Percentiles rank a stretch among this genome's conserved stretches.
Conservation (phyloP, 345 rosid species). For the Pelargonium nanum region DNA sequence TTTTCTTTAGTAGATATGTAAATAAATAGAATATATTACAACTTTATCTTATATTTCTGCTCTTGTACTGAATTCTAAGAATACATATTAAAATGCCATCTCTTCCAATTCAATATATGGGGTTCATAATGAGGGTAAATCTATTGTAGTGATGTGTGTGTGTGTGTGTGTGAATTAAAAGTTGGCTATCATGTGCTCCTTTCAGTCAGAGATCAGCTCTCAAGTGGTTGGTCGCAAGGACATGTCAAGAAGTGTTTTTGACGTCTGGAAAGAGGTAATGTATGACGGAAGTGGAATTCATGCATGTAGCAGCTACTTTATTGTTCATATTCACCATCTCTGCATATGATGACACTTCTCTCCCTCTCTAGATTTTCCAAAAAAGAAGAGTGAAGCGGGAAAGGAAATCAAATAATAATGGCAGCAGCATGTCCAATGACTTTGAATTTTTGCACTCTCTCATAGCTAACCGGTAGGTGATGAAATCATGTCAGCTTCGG, state of each 20-base stretch:
- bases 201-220: constrained; percentile 67
- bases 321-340: constrained; percentile 13
- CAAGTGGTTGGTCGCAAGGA: constrained; percentile 94
- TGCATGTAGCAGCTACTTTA: constrained; percentile 2
- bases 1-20: no score
- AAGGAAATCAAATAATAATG: constrained; percentile 24
- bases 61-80: neutral
- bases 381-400: constrained; percentile 51
- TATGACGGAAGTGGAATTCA: neutral
- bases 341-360: constrained; percentile 10
- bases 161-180: neutral
- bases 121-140: neutral
- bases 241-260: constrained; percentile 68
- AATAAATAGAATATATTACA: no score
- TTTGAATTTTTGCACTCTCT: constrained; percentile 56
- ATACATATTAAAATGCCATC: neutral
- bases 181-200: constrained; percentile 14
- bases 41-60: no score
- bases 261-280: constrained; percentile 91
- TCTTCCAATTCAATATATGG: neutral
- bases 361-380: constrained; percentile 57
- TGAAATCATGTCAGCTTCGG: neutral
- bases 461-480: constrained; percentile 55
- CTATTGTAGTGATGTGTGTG: neutral
- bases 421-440: constrained; percentile 31